Percentiles rank a stretch among this genome's conserved stretches.
Conservation (phyloP, 106 monocot genomes). For the Allium cepa region DNA sequence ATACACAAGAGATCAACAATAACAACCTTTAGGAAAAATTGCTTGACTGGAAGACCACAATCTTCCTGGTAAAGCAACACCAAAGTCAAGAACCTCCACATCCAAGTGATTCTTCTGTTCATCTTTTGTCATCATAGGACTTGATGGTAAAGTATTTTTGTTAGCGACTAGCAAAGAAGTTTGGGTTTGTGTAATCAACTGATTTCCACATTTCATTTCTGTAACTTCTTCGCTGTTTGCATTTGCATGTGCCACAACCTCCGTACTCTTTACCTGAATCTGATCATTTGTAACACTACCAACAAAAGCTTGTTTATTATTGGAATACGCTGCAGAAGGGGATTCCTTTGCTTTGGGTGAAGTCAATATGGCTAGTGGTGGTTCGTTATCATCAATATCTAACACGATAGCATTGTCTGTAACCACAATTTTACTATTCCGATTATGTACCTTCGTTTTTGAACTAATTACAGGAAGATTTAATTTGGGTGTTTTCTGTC, state of each 20-base stretch:
- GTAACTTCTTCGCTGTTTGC: constrained; percentile 12
- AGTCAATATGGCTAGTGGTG: constrained; percentile 4
- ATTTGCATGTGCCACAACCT: constrained; percentile 10
- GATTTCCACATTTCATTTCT: constrained; percentile 14
- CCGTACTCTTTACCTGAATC: constrained; percentile 1
- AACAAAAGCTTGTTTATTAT: constrained; percentile 25
- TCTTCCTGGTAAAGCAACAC: constrained; percentile 47
- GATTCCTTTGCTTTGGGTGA: constrained; percentile 11
- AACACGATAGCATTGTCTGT: neutral
- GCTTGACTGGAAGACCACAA: constrained; percentile 64
- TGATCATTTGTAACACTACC: neutral
- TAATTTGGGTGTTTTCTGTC: neutral
- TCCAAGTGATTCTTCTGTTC: constrained; percentile 41
- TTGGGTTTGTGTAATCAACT: constrained; percentile 8
- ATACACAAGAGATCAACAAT: neutral
- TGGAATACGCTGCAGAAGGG: neutral
- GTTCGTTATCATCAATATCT: constrained; percentile 8
- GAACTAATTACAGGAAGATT: constrained; percentile 5
- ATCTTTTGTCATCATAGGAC: constrained; percentile 66
- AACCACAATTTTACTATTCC: constrained; percentile 3
- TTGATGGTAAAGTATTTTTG: constrained; percentile 29
- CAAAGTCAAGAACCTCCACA: constrained; percentile 67
- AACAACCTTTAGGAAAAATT: constrained; percentile 83
- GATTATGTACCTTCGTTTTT: constrained; percentile 8
- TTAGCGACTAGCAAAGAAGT: constrained; percentile 16